These are phyloP conservation scores for Leccinum rimulosum DNA, from an alignment of 768 basidiomycete species.

Conservation along the genomic window DNA sequence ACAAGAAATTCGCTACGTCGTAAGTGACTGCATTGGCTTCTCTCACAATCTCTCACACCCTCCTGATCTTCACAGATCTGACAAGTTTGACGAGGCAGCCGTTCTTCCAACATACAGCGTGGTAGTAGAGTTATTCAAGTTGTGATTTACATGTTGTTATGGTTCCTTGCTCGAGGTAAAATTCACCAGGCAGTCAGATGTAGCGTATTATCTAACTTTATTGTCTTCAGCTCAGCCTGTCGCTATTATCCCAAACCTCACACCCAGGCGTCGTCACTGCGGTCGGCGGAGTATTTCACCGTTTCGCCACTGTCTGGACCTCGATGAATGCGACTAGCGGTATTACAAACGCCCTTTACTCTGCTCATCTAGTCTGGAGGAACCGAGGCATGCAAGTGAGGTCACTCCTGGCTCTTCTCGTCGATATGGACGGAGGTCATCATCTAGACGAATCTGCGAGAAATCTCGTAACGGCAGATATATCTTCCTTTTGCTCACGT, in stretches of 20 bases:
- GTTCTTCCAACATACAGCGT: constrained; percentile 57
- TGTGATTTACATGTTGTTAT: constrained; percentile 63
- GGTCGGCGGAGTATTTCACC: constrained; percentile 69
- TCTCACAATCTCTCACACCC: not conserved
- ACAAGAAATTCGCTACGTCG: constrained; percentile 53
- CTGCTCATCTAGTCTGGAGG: constrained; percentile 63
- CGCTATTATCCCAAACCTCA: constrained; percentile 50
- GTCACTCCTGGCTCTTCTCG: constrained; percentile 56
- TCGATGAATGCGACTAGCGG: constrained; percentile 63
- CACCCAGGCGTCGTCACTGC: constrained; percentile 54
- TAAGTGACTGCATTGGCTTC: constrained; percentile 25
- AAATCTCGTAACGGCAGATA: constrained; percentile 58
- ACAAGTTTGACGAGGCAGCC: constrained; percentile 31
- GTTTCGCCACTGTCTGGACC: constrained; percentile 71
- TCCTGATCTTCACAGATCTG: constrained; percentile 21
- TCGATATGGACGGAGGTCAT: constrained; percentile 61
- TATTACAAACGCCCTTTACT: constrained; percentile 59
- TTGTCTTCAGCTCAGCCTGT: constrained; percentile 47
- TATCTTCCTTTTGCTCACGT: constrained; percentile 65
- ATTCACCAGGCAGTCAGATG: not conserved
- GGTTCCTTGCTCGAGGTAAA: constrained; percentile 67
- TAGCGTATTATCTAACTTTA: constrained; percentile 7
- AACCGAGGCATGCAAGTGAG: constrained; percentile 64
- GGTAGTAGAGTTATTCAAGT: constrained; percentile 45
- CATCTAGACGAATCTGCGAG: constrained; percentile 55